Evolutionary conservation across 371 early-diverging fungal genomes (phyloP).

Genomic region (Circinella umbellata): DNA sequence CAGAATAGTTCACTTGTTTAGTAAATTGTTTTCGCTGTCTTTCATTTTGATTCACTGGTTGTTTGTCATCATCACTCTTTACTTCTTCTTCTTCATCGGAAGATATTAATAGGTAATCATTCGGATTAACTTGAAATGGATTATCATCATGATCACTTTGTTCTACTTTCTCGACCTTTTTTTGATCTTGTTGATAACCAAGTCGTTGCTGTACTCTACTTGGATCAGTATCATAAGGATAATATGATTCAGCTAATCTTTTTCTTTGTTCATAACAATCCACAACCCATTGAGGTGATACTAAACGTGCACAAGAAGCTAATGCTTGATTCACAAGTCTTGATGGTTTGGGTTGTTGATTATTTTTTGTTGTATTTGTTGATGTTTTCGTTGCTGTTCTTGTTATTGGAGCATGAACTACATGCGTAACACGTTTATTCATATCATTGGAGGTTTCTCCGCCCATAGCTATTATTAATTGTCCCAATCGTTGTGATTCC

Average conservation of each 20-base stretch:
- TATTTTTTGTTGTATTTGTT: not conserved
- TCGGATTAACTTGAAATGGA: constrained; percentile 6
- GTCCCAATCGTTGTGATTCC: constrained; percentile 1
- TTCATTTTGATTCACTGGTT: too few relatives aligned
- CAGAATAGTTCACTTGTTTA: too few relatives aligned
- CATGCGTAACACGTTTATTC: constrained; percentile 15
- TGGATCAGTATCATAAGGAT: constrained; percentile 20
- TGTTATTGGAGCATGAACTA: constrained; percentile 17
- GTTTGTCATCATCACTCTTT: too few relatives aligned
- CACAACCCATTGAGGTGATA: constrained; percentile 18
- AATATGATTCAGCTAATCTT: constrained; percentile 17
- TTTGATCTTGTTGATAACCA: not conserved
- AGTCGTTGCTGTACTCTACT: not conserved
- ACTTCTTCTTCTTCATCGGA: constrained; percentile 15
- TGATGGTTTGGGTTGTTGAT: not conserved
- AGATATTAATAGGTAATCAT: constrained; percentile 1
- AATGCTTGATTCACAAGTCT: constrained; percentile 20
- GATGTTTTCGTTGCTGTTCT: not conserved
- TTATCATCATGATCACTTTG: constrained; percentile 3
- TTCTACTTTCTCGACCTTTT: not conserved
- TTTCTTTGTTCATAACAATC: constrained; percentile 18
- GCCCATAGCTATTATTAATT: constrained; percentile 11
- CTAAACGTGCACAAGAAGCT: constrained; percentile 15
- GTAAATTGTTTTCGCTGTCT: too few relatives aligned
- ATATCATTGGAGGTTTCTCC: not conserved